These are phyloP conservation scores for Rhodotorula diobovata DNA, from an alignment of 768 basidiomycete species.

Conservation along the genomic window DNA sequence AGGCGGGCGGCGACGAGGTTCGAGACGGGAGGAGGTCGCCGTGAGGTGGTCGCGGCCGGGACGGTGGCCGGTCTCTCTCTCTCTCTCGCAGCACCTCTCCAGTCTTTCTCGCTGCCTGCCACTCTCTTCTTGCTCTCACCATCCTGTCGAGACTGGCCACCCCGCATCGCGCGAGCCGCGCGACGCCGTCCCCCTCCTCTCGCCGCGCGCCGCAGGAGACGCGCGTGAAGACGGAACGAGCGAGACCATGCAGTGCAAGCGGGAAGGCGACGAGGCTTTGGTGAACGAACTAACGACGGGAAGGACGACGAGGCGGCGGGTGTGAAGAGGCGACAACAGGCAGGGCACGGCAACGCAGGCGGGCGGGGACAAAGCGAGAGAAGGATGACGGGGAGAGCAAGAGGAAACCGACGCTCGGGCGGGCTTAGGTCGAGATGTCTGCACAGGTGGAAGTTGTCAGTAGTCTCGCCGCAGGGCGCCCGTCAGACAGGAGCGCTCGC, in stretches of 20 bases:
- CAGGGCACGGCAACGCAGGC: too few species aligned
- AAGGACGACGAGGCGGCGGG: too few species aligned
- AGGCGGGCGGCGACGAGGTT: too few species aligned
- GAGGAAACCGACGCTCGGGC: background rate
- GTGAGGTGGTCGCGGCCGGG: too few species aligned
- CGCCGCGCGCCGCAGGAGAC: too few species aligned
- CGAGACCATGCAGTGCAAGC: background rate
- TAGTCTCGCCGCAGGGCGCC: background rate
- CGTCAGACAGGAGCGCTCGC: background rate
- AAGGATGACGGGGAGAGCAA: background rate
- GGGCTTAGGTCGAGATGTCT: conserved; percentile 1
- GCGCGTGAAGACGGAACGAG: too few species aligned
- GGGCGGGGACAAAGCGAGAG: background rate
- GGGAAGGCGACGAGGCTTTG: background rate
- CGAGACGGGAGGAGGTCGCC: background rate
- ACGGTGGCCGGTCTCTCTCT: too few species aligned
- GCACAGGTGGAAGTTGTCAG: background rate
- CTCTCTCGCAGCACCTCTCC: background rate
- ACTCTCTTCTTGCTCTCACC: too few species aligned
- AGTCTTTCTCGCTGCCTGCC: too few species aligned
- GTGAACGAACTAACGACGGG: too few species aligned
- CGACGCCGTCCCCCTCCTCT: too few species aligned
- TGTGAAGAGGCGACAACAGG: background rate
- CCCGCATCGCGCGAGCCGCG: background rate
- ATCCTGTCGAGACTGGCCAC: background rate